Conservation (phyloP, 1,284 basidiomycete species). For the Caloboletus firmus region DNA sequence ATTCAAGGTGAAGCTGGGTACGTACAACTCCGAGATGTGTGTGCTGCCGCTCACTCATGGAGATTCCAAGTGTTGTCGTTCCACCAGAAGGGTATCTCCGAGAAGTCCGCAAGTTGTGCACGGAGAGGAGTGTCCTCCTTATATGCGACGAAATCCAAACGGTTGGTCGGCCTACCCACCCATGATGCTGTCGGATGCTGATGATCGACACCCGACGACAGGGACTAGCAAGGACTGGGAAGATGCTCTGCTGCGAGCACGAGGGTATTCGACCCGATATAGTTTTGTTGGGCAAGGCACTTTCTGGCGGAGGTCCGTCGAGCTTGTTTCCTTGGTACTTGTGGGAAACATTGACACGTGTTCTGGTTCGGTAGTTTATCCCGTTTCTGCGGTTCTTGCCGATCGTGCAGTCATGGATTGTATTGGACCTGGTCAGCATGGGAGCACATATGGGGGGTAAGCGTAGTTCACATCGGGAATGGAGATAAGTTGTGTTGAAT, state of each 20-base stretch:
- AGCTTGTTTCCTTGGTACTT: conserved; percentile 1
- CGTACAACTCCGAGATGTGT: conserved; percentile 31
- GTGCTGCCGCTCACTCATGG: conserved; percentile 4
- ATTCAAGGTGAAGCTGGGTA: conserved; percentile 98
- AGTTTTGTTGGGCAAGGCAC: conserved; percentile 92
- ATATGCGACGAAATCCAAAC: conserved; percentile 99
- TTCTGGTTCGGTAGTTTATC: conserved; percentile 67
- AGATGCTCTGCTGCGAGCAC: conserved; percentile 88
- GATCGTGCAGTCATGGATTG: conserved; percentile 91
- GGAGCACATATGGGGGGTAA: conserved; percentile 92
- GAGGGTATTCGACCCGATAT: conserved; percentile 91
- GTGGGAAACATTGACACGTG: conserved; percentile 12
- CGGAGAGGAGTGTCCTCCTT: conserved; percentile 90
- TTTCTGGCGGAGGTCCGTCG: conserved; percentile 82
- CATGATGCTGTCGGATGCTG: neutral
- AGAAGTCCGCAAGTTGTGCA: conserved; percentile 80
- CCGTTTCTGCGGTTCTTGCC: conserved; percentile 92
- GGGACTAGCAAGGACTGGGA: conserved; percentile 83
- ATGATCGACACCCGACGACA: conserved; percentile 29
- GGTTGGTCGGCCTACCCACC: conserved; percentile 38
- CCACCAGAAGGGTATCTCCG: conserved; percentile 89
- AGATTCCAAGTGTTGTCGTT: conserved; percentile 75
- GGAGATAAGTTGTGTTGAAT: neutral
- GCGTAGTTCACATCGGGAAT: conserved; percentile 21
- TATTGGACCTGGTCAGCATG: conserved; percentile 96